Percentiles rank a stretch among this genome's conserved stretches.
Conservation (phyloP, 805 yeast species). For the Pichia pseudocactophila region DNA sequence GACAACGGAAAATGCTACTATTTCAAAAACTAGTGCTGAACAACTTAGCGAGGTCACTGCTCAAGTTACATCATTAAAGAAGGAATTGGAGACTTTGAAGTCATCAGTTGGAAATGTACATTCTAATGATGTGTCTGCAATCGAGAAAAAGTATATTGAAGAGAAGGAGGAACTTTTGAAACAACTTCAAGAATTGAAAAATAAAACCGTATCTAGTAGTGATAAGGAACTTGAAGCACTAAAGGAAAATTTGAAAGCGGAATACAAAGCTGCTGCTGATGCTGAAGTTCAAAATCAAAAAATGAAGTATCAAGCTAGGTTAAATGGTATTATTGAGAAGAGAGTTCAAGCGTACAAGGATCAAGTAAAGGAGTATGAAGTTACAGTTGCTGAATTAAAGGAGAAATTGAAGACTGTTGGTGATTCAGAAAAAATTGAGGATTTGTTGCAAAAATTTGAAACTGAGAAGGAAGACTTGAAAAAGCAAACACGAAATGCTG, state of each 20-base stretch:
- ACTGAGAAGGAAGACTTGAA: slow-evolving; percentile 31
- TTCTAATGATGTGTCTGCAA: slow-evolving; percentile 9
- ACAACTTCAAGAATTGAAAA: slow-evolving; percentile 14
- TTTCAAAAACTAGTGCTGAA: slow-evolving; percentile 2
- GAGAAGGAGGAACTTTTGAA: slow-evolving; percentile 17
- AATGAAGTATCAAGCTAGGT: slow-evolving; percentile 27
- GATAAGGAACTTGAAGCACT: slow-evolving; percentile 18
- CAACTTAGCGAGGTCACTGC: not conserved
- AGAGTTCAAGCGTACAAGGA: slow-evolving; percentile 21
- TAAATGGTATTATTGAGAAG: slow-evolving; percentile 29
- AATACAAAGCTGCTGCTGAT: slow-evolving; percentile 24
- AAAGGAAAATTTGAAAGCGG: slow-evolving; percentile 13
- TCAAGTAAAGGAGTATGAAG: not conserved
- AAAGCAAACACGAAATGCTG: slow-evolving; percentile 38
- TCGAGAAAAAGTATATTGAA: slow-evolving; percentile 12
- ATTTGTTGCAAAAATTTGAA: slow-evolving; percentile 17
- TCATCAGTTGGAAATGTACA: not conserved
- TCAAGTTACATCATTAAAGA: slow-evolving; percentile 2
- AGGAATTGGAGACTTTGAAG: slow-evolving; percentile 1
- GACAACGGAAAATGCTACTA: slow-evolving; percentile 4
- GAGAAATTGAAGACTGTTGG: slow-evolving; percentile 9
- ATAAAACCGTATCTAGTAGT: slow-evolving; percentile 11
- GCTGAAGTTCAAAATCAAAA: slow-evolving; percentile 26
- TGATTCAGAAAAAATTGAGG: slow-evolving; percentile 13
- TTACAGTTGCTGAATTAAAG: slow-evolving; percentile 28